Percentiles rank a stretch among this genome's conserved stretches.
These are phyloP conservation scores for Fusarium mexicanum DNA, from an alignment of 2,329 filamentous ascomycete genomes.

Conservation along the genomic window DNA sequence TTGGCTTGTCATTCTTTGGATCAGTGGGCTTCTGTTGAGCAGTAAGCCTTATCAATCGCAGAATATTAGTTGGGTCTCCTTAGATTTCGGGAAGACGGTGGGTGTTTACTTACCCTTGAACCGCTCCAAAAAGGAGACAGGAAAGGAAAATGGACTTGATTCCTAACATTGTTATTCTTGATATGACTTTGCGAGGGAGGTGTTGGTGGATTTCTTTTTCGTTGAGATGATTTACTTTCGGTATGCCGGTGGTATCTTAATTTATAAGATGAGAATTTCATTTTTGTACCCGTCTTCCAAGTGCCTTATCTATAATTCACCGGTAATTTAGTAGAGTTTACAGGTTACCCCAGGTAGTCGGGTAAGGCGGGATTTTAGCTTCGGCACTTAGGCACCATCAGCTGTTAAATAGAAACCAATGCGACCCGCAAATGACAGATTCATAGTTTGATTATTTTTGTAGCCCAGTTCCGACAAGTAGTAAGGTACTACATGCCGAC, in stretches of 20 bases:
- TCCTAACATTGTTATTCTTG: background rate
- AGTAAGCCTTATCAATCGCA: background rate
- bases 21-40: accelerated
- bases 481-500: accelerated
- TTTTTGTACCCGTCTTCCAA: background rate
- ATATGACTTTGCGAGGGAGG: accelerated
- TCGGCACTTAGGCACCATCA: background rate
- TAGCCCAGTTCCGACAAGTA: background rate
- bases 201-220: accelerated
- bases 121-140: background rate
- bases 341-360: too few species aligned
- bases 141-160: background rate
- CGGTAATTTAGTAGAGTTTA: background rate
- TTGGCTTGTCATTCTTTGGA: background rate
- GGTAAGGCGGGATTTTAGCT: background rate
- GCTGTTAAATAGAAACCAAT: background rate
- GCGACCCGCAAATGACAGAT: background rate
- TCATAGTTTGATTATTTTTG: accelerated
- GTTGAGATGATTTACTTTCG: too few species aligned
- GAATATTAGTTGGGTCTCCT: too few species aligned
- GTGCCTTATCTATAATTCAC: accelerated
- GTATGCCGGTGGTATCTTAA: accelerated
- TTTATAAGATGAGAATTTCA: background rate
- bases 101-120: background rate
- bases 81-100: accelerated